These are phyloP conservation scores for Scutellaria galericulata DNA, from an alignment of 257 asterid genomes.

Conservation along the genomic window DNA sequence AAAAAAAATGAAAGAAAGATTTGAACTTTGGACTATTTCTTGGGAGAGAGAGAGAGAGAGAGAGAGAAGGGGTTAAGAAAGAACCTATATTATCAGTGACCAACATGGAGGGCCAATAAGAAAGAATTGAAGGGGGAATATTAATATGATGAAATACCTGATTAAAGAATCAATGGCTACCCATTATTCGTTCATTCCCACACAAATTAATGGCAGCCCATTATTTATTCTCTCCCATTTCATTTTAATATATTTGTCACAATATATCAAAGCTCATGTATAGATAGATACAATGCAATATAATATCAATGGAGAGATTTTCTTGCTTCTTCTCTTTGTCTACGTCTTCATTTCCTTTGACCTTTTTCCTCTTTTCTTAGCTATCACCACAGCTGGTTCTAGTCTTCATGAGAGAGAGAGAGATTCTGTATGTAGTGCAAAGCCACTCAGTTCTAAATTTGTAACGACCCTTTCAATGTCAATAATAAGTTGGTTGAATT, in stretches of 20 bases:
- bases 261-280: no score
- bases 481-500: no score
- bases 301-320: conserved; percentile 11
- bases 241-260: neutral
- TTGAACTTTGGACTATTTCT: conserved; percentile 30
- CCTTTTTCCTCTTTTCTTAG: neutral
- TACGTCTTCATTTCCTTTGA: neutral
- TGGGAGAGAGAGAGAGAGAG: conserved; percentile 8
- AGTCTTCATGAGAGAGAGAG: conserved; percentile 21
- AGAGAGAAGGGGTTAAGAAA: neutral
- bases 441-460: conserved; percentile 38
- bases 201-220: conserved; percentile 38
- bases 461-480: neutral
- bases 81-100: conserved; percentile 36
- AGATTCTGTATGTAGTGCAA: conserved; percentile 28
- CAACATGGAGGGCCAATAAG: conserved; percentile 46
- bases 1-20: conserved; percentile 34
- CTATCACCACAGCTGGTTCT: neutral
- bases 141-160: conserved; percentile 33
- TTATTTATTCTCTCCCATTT: conserved; percentile 35
- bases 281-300: neutral
- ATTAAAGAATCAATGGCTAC: conserved; percentile 37
- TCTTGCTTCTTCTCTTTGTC: conserved; percentile 25
- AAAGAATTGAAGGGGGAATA: conserved; percentile 24
- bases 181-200: conserved; percentile 37